phyloP scores from a whole-genome alignment of 306 rosid species.

The Corylus americana region DNA sequence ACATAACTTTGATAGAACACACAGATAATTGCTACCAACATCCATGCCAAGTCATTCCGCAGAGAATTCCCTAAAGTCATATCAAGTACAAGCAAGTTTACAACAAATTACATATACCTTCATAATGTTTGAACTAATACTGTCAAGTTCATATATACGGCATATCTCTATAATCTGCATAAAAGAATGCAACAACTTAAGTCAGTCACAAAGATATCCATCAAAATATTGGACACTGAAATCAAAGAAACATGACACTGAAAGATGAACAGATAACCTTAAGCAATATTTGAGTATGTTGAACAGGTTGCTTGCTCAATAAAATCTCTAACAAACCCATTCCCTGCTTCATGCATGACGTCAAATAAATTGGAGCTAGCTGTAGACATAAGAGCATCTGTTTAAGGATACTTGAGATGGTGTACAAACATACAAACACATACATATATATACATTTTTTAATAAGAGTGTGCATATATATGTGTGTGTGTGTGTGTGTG shows the following conservation, averaged over 20 bases:
- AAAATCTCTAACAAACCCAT: conserved; percentile 78
- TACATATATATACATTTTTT: background rate
- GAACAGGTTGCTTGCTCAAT: conserved; percentile 73
- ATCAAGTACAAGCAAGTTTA: conserved; percentile 1
- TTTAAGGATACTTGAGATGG: conserved; percentile 28
- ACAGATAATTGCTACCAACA: background rate
- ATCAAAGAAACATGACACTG: conserved; percentile 12
- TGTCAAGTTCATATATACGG: conserved; percentile 75
- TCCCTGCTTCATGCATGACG: conserved; percentile 96
- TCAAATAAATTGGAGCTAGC: conserved; percentile 95
- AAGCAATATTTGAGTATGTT: conserved; percentile 62
- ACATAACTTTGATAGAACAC: background rate
- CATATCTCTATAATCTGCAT: conserved; percentile 90
- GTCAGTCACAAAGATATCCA: conserved; percentile 32
- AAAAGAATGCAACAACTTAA: conserved; percentile 15
- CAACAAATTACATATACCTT: conserved; percentile 51
- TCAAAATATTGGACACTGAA: conserved; percentile 20
- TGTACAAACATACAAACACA: conserved; percentile 1
- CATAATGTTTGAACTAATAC: conserved; percentile 72
- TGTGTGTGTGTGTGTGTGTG: background rate
- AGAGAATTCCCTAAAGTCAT: conserved; percentile 18
- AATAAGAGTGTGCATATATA: background rate
- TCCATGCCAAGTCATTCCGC: background rate
- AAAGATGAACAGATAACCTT: conserved; percentile 55
- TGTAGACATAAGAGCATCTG: conserved; percentile 42